Percentiles rank a stretch among this genome's conserved stretches.
phyloP scores from a whole-genome alignment of 257 asterid genomes.

The Lavandula angustifolia region DNA sequence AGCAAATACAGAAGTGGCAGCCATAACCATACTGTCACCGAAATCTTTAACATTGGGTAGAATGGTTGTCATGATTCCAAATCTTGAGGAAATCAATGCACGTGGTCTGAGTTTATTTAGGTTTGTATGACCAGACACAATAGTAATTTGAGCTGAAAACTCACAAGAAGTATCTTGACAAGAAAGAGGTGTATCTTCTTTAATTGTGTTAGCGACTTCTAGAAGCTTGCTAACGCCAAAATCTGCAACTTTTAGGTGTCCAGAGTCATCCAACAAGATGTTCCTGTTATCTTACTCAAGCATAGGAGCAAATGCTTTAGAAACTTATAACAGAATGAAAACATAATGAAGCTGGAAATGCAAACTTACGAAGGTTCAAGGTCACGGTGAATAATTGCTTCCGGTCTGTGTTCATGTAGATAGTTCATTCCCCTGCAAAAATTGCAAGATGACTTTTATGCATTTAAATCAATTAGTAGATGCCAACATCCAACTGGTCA shows the following conservation, averaged over 20 bases:
- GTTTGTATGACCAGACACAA: slow-evolving; percentile 7
- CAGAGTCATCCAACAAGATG: slow-evolving; percentile 90
- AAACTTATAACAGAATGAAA: slow-evolving; percentile 23
- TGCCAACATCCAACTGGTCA: background rate
- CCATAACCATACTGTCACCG: background rate
- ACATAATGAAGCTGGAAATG: background rate
- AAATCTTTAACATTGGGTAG: background rate
- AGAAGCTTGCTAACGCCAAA: slow-evolving; percentile 93
- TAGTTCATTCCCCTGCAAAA: slow-evolving; percentile 92
- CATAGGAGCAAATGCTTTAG: slow-evolving; percentile 21
- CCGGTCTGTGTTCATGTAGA: slow-evolving; percentile 79
- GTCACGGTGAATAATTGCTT: slow-evolving; percentile 88
- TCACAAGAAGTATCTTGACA: slow-evolving; percentile 71
- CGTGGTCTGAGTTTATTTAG: background rate
- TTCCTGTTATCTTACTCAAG: slow-evolving; percentile 61
- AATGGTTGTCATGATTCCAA: background rate
- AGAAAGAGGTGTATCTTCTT: slow-evolving; percentile 62
- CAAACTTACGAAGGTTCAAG: slow-evolving; percentile 93
- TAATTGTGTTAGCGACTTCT: slow-evolving; percentile 67
- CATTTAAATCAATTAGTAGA: slow-evolving; percentile 8
- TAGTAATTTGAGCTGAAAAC: slow-evolving; percentile 34
- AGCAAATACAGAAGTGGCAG: background rate
- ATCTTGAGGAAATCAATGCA: background rate
- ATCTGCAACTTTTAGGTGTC: slow-evolving; percentile 96
- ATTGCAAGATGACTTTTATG: slow-evolving; percentile 16